phyloP scores from a whole-genome alignment of 1,284 basidiomycete species.

The Ganoderma lingzhi region DNA sequence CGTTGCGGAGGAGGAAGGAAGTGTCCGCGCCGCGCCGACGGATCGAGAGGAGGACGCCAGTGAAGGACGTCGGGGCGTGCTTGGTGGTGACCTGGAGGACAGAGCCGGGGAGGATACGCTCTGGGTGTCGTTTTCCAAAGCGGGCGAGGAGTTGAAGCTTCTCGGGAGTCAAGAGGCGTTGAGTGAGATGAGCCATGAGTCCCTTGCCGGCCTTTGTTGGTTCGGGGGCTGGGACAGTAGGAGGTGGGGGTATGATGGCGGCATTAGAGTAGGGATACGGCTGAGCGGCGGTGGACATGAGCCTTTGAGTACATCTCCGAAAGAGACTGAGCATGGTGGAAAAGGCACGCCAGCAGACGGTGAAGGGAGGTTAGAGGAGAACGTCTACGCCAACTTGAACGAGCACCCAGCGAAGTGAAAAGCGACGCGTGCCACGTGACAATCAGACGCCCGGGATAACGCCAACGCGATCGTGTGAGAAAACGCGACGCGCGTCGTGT shows the following conservation, averaged over 20 bases:
- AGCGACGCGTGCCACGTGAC: constrained; percentile 29
- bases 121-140: constrained; percentile 75
- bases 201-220: constrained; percentile 75
- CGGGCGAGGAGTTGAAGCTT: constrained; percentile 73
- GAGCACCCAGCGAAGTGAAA: constrained; percentile 14
- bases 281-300: constrained; percentile 53
- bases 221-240: constrained; percentile 51
- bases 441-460: constrained; percentile 16
- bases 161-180: constrained; percentile 70
- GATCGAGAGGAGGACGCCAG: constrained; percentile 85
- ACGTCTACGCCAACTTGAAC: constrained; percentile 9
- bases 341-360: constrained; percentile 7
- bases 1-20: constrained; percentile 85
- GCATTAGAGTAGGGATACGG: constrained; percentile 81
- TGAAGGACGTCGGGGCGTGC: constrained; percentile 81
- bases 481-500: constrained; percentile 17
- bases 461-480: neutral
- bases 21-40: constrained; percentile 85
- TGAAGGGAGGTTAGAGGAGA: constrained; percentile 1
- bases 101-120: constrained; percentile 80
- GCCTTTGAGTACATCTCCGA: constrained; percentile 42
- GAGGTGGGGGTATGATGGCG: constrained; percentile 62
- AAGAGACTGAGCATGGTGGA: constrained; percentile 38
- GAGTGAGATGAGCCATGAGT: constrained; percentile 79
- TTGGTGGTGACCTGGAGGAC: constrained; percentile 79